These are phyloP conservation scores for Corinectria fuckeliana DNA, from an alignment of 2,329 filamentous ascomycete genomes.

Conservation along the genomic window DNA sequence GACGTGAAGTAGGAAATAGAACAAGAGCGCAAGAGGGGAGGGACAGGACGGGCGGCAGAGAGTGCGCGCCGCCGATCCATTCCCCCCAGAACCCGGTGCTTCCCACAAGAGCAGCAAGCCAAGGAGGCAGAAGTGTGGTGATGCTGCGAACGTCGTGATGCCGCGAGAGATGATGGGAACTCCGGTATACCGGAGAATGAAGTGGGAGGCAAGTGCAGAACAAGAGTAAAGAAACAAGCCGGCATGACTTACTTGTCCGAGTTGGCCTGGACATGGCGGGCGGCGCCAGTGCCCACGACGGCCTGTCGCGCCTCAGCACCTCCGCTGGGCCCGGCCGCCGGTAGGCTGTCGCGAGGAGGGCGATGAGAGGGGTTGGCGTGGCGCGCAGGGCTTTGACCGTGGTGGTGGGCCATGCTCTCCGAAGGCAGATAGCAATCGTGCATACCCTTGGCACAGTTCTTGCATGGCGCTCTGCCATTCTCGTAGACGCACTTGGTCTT, in stretches of 20 bases:
- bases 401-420: constrained; percentile 65
- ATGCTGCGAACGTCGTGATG: constrained; percentile 11
- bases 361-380: constrained; percentile 55
- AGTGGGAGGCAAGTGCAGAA: constrained; percentile 8
- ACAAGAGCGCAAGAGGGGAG: constrained; percentile 20
- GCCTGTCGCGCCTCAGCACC: constrained; percentile 53
- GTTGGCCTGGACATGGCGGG: constrained; percentile 55
- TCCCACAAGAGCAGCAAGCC: constrained; percentile 10
- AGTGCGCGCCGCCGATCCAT: constrained; percentile 29
- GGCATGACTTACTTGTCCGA: constrained; percentile 61
- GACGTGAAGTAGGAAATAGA: constrained; percentile 25
- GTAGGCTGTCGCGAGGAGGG: constrained; percentile 60
- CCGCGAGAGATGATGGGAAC: neutral
- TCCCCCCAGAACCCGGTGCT: constrained; percentile 7
- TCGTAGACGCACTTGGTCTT: constrained; percentile 71
- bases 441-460: constrained; percentile 69
- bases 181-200: constrained; percentile 2
- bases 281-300: constrained; percentile 49
- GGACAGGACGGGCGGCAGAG: constrained; percentile 22
- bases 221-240: constrained; percentile 8
- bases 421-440: constrained; percentile 69
- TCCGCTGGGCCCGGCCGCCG: constrained; percentile 57
- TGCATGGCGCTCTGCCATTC: constrained; percentile 66
- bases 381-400: constrained; percentile 64
- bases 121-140: constrained; percentile 7